These are phyloP conservation scores for Candida golubevii DNA, from an alignment of 805 yeast species.

Conservation along the genomic window DNA sequence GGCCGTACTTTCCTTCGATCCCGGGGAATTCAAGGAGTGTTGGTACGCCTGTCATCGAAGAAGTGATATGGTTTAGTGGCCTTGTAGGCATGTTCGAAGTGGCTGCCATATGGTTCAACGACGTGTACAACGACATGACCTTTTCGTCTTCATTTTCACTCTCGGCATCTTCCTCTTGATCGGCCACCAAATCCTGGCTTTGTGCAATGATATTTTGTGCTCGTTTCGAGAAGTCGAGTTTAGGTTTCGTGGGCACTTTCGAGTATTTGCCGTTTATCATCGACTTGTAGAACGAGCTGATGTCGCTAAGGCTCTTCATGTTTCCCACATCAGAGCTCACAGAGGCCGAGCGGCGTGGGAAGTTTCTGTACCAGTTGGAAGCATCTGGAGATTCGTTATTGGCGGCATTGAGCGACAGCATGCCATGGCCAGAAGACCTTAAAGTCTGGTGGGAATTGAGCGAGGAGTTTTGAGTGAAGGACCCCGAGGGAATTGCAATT, in stretches of 20 bases:
- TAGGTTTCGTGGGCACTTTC: conserved; percentile 7
- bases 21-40: conserved; percentile 42
- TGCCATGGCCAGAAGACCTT: conserved; percentile 6
- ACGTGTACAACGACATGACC: conserved; percentile 62
- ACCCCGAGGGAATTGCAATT: conserved; percentile 42
- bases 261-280: conserved; percentile 14
- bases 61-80: conserved; percentile 8
- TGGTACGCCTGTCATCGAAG: conserved; percentile 29
- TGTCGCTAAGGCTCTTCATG: conserved; percentile 24
- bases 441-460: conserved; percentile 4
- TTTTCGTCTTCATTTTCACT: conserved; percentile 59
- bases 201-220: conserved; percentile 1
- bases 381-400: conserved; percentile 3
- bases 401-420: conserved; percentile 1
- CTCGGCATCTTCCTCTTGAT: conserved; percentile 23
- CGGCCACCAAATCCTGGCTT: conserved; percentile 4
- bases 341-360: conserved; percentile 19
- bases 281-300: conserved; percentile 23
- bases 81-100: conserved; percentile 7
- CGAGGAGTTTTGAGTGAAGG: conserved; percentile 6
- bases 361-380: conserved; percentile 26
- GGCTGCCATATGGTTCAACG: conserved; percentile 34
- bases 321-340: conserved; percentile 12
- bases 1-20: conserved; percentile 30
- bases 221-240: conserved; percentile 7